Base-by-base conservation (phyloP, 768 basidiomycete species). In the Leccinum ochraceum region DNA sequence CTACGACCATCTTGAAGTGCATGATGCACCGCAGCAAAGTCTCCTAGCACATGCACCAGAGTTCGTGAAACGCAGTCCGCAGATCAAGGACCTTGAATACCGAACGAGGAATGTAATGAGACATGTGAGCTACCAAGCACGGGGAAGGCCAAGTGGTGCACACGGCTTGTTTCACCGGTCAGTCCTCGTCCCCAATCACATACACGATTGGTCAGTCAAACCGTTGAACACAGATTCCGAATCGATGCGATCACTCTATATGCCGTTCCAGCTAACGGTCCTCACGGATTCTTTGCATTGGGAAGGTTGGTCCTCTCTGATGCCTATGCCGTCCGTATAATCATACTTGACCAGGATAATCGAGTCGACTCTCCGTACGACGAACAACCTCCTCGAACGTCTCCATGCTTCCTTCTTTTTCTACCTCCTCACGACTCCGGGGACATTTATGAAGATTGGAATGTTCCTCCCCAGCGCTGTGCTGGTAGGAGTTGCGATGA, bases 391-490 rank as follows among this genome's bases (percentile, higher is more conserved):
- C 6, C 82, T 98, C 20, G 97, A 99, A 71, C 87, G 97, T 16
- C 85, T 98, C 22, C 97, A 99, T 72, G 95, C 95, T 2, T 98
- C 96, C 0, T 95, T 96, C 76, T 98, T 98, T 79, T 95, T 98
- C 78, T 98, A 95, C 76, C 80, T 98, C 62, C 66, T 76, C 22
- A 70, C 74, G 13, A 75, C 78, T 42, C 80, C 86, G 1, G 78
- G 75, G 6, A 82, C 80, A 2, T 97, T 96, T 76, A 82, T 94
- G 66, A 92, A 95, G 71, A 94, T 98, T 30, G 95, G 95, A 3
- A 85, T 80, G 67, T 99, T 93, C 74, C 81, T 99, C 7, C 95
- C 96, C 0, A 92, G 92, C 58, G 92, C 86, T 1, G 82, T 98
- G 39, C 72, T 98, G 3, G 82, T 97, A 57, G 91, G 92, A 39